phyloP scores from a whole-genome alignment of 306 rosid species.

The Mucuna pruriens region DNA sequence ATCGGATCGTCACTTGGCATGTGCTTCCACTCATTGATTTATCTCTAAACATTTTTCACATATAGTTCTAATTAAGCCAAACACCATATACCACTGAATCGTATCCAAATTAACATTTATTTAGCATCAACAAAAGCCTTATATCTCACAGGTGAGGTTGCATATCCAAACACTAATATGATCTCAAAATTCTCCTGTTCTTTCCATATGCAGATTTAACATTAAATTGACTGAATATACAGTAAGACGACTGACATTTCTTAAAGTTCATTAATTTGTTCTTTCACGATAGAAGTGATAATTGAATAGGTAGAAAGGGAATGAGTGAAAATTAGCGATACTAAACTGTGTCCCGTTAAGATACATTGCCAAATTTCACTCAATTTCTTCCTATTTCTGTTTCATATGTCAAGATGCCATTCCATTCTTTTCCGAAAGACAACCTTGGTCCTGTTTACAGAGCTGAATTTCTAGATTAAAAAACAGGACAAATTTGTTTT shows the following conservation, averaged over 20 bases:
- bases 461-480: too few relatives aligned
- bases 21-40: slow-evolving; percentile 77
- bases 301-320: background rate
- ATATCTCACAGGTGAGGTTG: too few relatives aligned
- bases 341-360: background rate
- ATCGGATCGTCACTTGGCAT: slow-evolving; percentile 93
- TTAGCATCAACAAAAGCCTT: too few relatives aligned
- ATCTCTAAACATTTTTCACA: background rate
- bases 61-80: background rate
- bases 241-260: too few relatives aligned
- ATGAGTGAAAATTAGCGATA: background rate
- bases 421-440: too few relatives aligned
- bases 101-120: too few relatives aligned
- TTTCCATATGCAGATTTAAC: background rate
- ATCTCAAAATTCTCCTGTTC: background rate
- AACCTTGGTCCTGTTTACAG: too few relatives aligned
- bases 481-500: too few relatives aligned
- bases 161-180: background rate
- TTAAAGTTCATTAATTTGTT: too few relatives aligned
- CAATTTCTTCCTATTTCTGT: background rate
- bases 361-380: slow-evolving; percentile 9
- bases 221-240: slow-evolving; percentile 1
- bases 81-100: background rate
- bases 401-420: background rate
- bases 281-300: too few relatives aligned